These are phyloP conservation scores for Pleurotus ostreatus DNA, from an alignment of 768 basidiomycete species.

Conservation along the genomic window DNA sequence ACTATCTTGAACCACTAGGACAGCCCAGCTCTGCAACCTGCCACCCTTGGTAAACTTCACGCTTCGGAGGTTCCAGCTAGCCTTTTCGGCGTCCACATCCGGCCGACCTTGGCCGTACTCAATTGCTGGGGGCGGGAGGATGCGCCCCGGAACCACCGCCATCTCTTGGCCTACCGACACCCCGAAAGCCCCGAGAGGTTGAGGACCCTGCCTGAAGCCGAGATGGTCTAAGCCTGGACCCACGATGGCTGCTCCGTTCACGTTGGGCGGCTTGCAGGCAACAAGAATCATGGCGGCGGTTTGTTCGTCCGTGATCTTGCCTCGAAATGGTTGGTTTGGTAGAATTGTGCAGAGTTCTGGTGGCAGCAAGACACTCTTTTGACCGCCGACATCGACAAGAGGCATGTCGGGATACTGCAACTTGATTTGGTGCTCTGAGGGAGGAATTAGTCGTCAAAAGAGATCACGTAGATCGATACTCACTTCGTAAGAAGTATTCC, in stretches of 20 bases:
- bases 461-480: conserved; percentile 33
- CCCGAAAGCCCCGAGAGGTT: conserved; percentile 53
- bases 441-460: conserved; percentile 13
- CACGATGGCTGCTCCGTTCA: conserved; percentile 63
- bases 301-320: conserved; percentile 64
- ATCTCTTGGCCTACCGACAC: conserved; percentile 56
- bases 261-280: conserved; percentile 68
- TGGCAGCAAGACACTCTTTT: conserved; percentile 50
- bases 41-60: conserved; percentile 62
- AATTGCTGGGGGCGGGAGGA: conserved; percentile 58
- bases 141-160: conserved; percentile 67
- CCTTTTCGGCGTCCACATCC: conserved; percentile 49
- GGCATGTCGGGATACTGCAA: conserved; percentile 48
- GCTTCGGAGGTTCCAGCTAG: conserved; percentile 72
- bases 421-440: conserved; percentile 56
- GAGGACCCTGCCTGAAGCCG: conserved; percentile 43
- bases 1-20: conserved; percentile 64
- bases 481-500: conserved; percentile 65
- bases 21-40: conserved; percentile 57
- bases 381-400: conserved; percentile 55
- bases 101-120: conserved; percentile 49
- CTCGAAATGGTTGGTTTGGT: conserved; percentile 65
- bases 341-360: conserved; percentile 72
- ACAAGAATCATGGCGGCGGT: conserved; percentile 69
- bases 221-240: conserved; percentile 56